Evolutionary conservation across 2,329 filamentous ascomycete genomes (phyloP), one percentile per base, ranked within the genome.

Genomic region (Penicillium psychrosexuale): DNA sequence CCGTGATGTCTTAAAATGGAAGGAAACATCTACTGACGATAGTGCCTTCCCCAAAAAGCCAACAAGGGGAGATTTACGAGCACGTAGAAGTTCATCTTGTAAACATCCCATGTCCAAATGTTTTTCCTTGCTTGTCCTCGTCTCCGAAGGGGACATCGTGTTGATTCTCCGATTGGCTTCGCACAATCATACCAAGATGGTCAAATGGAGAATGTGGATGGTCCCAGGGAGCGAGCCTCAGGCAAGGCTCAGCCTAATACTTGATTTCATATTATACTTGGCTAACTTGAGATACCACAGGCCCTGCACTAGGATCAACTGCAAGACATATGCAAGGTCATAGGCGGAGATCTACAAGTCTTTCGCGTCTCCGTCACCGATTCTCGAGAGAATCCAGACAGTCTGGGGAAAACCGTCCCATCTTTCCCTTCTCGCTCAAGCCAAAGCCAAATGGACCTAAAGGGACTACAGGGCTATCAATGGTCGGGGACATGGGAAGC

Each of bases 321-420:
- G 57, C 45, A 46, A 49, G 42, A 5, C 31, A 33, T 6, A 24
- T 36, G 52, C 58, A 34, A 51, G 34, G n/a, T 46, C 37, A 11
- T 52, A 63, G 5, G 34, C 62, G 56, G 30, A 36, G 17, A 39
- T 59, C 63, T 1, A 60, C 56, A 34, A 64, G 62, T 34, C 50
- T 74, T 11, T 68, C 71, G 4, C 58, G 61, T 47, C 51, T 75
- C 17, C 72, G 71, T 15, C 66, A 60, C 40, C 66, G 68, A 13
- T 66, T 75, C 44, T 73, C 72, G 13, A 60, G 65, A 53, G 70
- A 74, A 43, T 62, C 62, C 33, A 65, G 60, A 55, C 34, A 59
- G 8, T 59, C 55, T 8, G 57, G 53, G 15, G 60, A 53, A 17
- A 47, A 63, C 28, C 60, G 60, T 6, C 58, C 61, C 24, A 37